Conservation (phyloP, 2,329 filamentous ascomycete genomes). For the Botrytis fabae region DNA sequence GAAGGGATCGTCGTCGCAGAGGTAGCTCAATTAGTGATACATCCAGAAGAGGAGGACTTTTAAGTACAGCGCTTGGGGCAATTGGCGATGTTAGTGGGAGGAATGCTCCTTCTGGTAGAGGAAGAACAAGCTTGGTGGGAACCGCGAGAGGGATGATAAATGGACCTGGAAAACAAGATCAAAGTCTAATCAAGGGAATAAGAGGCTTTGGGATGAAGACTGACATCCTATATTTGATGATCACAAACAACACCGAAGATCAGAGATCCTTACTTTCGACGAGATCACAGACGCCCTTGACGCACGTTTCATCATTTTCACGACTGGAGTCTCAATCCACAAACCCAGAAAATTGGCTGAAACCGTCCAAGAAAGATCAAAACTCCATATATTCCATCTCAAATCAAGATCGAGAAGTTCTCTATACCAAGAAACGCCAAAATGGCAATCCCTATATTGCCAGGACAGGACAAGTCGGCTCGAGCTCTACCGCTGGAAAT, state of each 20-base stretch:
- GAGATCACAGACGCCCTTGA: background rate
- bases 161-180: constrained; percentile 16
- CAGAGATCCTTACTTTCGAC: background rate
- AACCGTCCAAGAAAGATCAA: background rate
- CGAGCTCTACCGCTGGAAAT: background rate
- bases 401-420: background rate
- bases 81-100: background rate
- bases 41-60: background rate
- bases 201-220: constrained; percentile 19
- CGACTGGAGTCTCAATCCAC: background rate
- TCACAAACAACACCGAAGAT: constrained; percentile 10
- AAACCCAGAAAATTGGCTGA: no score
- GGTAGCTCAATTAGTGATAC: constrained; percentile 4
- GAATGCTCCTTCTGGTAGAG: background rate
- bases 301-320: background rate
- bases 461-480: background rate
- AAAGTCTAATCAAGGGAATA: constrained; percentile 16
- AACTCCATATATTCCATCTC: background rate
- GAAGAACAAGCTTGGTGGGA: background rate
- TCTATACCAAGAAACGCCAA: background rate
- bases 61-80: background rate
- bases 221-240: constrained; percentile 22
- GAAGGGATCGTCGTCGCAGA: background rate
- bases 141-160: constrained; percentile 8
- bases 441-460: background rate